These are phyloP conservation scores for Hibiscus trionum DNA, from an alignment of 345 rosid species.

Conservation along the genomic window DNA sequence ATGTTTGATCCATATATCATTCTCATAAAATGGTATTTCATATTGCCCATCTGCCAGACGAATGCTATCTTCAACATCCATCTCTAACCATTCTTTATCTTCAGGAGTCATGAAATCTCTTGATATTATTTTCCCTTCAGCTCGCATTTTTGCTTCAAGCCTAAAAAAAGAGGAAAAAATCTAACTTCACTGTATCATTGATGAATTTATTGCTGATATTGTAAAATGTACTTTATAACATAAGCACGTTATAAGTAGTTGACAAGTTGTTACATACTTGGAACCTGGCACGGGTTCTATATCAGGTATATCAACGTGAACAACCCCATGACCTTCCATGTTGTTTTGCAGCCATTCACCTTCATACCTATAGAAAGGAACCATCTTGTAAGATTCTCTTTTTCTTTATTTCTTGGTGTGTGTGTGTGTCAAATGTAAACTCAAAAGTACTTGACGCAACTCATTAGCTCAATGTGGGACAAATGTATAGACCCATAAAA, in stretches of 20 bases:
- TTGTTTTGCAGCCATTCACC: constrained; percentile 93
- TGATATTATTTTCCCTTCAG: constrained; percentile 69
- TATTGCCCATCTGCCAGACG: constrained; percentile 36
- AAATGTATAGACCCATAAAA: not conserved
- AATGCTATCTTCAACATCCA: constrained; percentile 82
- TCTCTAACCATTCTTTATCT: constrained; percentile 88
- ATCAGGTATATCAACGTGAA: constrained; percentile 88
- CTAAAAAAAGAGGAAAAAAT: constrained; percentile 27
- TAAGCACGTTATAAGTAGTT: not conserved
- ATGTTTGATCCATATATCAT: constrained; percentile 58
- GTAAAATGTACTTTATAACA: not conserved
- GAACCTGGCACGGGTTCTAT: constrained; percentile 89
- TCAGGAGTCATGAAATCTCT: constrained; percentile 80
- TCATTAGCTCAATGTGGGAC: not conserved
- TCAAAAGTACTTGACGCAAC: not conserved
- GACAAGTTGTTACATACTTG: constrained; percentile 43
- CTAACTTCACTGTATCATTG: constrained; percentile 8
- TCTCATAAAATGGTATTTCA: constrained; percentile 72
- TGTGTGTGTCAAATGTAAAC: not conserved
- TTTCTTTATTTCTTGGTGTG: not conserved
- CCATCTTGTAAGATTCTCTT: not conserved
- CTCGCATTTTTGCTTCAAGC: constrained; percentile 91
- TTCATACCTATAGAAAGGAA: constrained; percentile 55
- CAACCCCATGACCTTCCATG: constrained; percentile 87
- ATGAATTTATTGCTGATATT: not conserved